A percentile compares a stretch with the other conserved stretches of the same genome.
Conservation (phyloP, 352 stramenopile species). For the Phytophthora litchii region DNA sequence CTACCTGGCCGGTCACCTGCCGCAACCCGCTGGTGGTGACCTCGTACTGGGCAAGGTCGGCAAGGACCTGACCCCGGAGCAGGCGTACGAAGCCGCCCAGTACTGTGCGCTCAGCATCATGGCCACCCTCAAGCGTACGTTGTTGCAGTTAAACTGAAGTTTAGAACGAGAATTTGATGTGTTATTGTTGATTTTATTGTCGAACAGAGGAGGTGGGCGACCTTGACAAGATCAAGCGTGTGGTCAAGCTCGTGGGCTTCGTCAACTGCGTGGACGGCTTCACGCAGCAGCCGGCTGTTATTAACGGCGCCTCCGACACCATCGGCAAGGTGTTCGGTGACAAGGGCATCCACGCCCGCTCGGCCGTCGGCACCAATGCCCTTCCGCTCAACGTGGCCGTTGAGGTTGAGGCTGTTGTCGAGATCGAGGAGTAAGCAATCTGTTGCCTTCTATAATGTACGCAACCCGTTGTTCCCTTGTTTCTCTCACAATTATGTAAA, state of each 20-base stretch:
- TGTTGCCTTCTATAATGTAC: conserved; percentile 2
- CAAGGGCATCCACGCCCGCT: conserved; percentile 91
- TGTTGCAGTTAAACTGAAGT: neutral
- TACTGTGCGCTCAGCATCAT: conserved; percentile 91
- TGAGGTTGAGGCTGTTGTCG: conserved; percentile 97
- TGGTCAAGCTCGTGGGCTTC: conserved; percentile 97
- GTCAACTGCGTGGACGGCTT: conserved; percentile 96
- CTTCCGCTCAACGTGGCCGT: conserved; percentile 96
- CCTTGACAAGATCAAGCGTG: conserved; percentile 92
- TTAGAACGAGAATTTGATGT: neutral
- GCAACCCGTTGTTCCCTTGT: conserved; percentile 15
- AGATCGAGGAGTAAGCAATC: conserved; percentile 85
- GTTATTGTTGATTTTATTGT: conserved; percentile 3
- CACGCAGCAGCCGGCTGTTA: conserved; percentile 90
- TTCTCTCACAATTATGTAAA: conserved; percentile 29
- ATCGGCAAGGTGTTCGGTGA: conserved; percentile 91
- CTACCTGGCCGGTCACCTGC: conserved; percentile 86
- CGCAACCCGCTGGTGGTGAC: conserved; percentile 68
- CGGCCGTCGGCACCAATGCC: conserved; percentile 96
- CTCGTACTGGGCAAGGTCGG: conserved; percentile 91
- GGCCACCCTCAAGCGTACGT: conserved; percentile 89
- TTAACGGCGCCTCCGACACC: conserved; percentile 96
- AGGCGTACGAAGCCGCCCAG: conserved; percentile 92
- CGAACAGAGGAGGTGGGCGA: conserved; percentile 84
- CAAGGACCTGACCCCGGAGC: conserved; percentile 85